Conservation (phyloP, 148 eudicot species). For the Drosera capensis region DNA sequence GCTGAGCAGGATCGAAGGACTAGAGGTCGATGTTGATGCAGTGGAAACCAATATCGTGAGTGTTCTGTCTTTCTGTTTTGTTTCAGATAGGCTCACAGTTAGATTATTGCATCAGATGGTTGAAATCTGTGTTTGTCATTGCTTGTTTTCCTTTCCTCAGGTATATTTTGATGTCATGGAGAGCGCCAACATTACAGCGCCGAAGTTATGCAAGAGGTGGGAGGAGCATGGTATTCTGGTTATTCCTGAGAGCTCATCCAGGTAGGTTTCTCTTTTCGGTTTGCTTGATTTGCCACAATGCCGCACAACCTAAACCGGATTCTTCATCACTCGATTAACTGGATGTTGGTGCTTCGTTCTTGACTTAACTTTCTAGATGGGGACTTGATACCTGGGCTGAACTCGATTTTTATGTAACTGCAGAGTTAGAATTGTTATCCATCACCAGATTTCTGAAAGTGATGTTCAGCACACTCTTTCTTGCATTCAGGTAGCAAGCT, state of each 20-base stretch:
- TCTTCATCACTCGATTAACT: neutral
- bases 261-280: constrained; percentile 19
- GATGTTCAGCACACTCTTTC: constrained; percentile 62
- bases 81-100: too few species aligned
- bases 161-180: constrained; percentile 47
- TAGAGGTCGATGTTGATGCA: constrained; percentile 45
- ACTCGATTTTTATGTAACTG: constrained; percentile 1
- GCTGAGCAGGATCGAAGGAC: constrained; percentile 59
- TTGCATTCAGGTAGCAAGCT: constrained; percentile 77
- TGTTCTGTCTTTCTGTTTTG: too few species aligned
- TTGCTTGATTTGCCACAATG: neutral
- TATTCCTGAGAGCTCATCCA: constrained; percentile 41
- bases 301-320: too few species aligned
- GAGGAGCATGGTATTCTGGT: constrained; percentile 57
- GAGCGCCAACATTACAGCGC: constrained; percentile 30
- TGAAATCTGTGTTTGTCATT: neutral
- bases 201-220: constrained; percentile 36
- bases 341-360: too few species aligned
- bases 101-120: too few species aligned
- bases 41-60: constrained; percentile 97
- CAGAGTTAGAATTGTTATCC: constrained; percentile 73
- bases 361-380: too few species aligned
- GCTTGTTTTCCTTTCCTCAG: constrained; percentile 16
- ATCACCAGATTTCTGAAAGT: constrained; percentile 61
- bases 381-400: neutral